Base-by-base conservation (phyloP, 345 rosid genomes). In the Adansonia digitata region DNA sequence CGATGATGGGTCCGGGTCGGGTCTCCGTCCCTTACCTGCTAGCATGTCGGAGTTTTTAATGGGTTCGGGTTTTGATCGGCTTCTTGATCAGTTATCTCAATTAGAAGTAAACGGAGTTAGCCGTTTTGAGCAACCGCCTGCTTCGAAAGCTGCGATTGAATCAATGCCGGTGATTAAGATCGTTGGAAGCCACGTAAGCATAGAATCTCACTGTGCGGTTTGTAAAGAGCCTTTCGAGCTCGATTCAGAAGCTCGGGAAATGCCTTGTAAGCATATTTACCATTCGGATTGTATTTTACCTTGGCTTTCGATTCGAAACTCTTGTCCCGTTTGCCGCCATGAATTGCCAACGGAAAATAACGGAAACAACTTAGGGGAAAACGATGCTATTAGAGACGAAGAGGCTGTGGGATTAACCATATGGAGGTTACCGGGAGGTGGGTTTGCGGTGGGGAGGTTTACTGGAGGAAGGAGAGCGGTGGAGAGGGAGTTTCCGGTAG, bases 11-110 rank as follows among this genome's bases (percentile, higher is more conserved):
- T 81, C 77, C 2, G 90, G 90, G 40, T 82, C 87, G 57, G 91
- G 89, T 7, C 82, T 88, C 17, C 82, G 88, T 53, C 92, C 91
- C 9, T 69, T 90, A 42, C 94, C 92, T 4, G 53, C 89, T 34
- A 83, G 86, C 68, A 80, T 90, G 82, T 90, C 91, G 62, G 94
- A 88, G 68, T 87, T 90, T 74, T 80, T 90, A 82, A 87, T 90
- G 86, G 90, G 88, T 20, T 90, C 91, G n/a, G 94, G 91, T 15
- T 88, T 90, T 63, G 92, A 90, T 56, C 81, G 94, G 57, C 82
- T 90, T 55, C 87, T 90, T 10, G 92, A 87, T 70, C 89, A 90
- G 81, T 78, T 90, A 72, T 73, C 87, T 20, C 94, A 87, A 39
- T 39, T 82, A 60, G 92, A 90, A 73, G 70, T 79, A 26, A 82